phyloP scores from a whole-genome alignment of 495 filamentous ascomycete genomes.

The Penicillium robsamsonii region DNA sequence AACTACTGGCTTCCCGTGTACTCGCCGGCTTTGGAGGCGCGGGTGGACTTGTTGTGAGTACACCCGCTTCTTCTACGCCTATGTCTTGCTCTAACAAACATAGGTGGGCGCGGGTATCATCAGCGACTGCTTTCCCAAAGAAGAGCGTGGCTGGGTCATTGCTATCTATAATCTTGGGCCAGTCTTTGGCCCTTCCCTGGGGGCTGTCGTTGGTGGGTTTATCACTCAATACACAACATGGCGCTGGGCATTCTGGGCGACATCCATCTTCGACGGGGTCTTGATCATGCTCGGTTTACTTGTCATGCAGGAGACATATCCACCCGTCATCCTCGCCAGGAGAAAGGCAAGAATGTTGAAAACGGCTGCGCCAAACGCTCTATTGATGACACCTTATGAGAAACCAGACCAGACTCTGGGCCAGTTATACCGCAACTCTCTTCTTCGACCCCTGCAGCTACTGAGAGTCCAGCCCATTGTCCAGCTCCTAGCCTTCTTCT shows the following conservation, averaged over 20 bases:
- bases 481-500: slow-evolving; percentile 49
- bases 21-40: neutral
- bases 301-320: slow-evolving; percentile 60
- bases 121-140: slow-evolving; percentile 51
- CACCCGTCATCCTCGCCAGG: slow-evolving; percentile 48
- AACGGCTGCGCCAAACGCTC: neutral
- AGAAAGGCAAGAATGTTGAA: neutral
- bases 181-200: slow-evolving; percentile 53
- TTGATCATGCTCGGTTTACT: slow-evolving; percentile 56
- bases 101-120: slow-evolving; percentile 33
- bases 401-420: neutral
- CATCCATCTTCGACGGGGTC: slow-evolving; percentile 51
- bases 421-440: slow-evolving; percentile 5
- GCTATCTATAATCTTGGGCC: slow-evolving; percentile 52
- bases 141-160: slow-evolving; percentile 59
- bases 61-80: neutral
- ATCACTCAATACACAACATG: slow-evolving; percentile 52
- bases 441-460: slow-evolving; percentile 42
- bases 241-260: slow-evolving; percentile 38
- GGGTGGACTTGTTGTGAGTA: slow-evolving; percentile 24
- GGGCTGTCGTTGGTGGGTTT: slow-evolving; percentile 53
- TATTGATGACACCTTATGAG: slow-evolving; percentile 2
- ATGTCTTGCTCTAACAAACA: neutral
- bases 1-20: slow-evolving; percentile 44
- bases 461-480: slow-evolving; percentile 51